Conservation (phyloP, 2,329 filamentous ascomycete species). For the Aspergillus persii region DNA sequence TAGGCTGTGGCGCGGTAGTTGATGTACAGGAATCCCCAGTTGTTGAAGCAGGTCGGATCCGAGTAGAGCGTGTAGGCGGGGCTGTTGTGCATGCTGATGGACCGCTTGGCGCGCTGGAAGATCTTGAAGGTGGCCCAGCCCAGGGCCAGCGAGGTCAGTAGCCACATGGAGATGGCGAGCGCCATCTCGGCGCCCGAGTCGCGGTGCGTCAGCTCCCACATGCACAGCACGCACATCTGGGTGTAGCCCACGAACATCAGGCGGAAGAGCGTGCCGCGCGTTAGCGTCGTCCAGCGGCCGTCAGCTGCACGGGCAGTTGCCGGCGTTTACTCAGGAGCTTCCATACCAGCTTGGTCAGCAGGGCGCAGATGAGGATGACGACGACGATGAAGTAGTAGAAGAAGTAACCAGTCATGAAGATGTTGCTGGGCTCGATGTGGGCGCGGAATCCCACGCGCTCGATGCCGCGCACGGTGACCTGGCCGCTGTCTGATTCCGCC, state of each 20-base stretch:
- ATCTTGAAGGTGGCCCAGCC: slow-evolving; percentile 87
- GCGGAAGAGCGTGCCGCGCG: slow-evolving; percentile 91
- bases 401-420: slow-evolving; percentile 88
- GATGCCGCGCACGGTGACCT: slow-evolving; percentile 66
- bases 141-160: slow-evolving; percentile 73
- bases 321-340: slow-evolving; percentile 74
- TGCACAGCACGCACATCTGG: slow-evolving; percentile 81
- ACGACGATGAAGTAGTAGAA: slow-evolving; percentile 79
- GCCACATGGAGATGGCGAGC: slow-evolving; percentile 81
- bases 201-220: slow-evolving; percentile 86
- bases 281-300: slow-evolving; percentile 77
- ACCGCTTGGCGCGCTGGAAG: slow-evolving; percentile 79
- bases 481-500: slow-evolving; percentile 25
- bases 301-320: slow-evolving; percentile 66
- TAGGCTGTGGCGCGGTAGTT: slow-evolving; percentile 94
- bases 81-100: slow-evolving; percentile 87
- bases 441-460: slow-evolving; percentile 84
- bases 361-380: slow-evolving; percentile 66
- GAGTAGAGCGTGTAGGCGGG: slow-evolving; percentile 95
- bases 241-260: slow-evolving; percentile 86
- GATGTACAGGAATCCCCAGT: slow-evolving; percentile 96
- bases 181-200: slow-evolving; percentile 85
- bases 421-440: slow-evolving; percentile 80
- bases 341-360: slow-evolving; percentile 70
- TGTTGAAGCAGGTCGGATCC: slow-evolving; percentile 85